These are phyloP conservation scores for Syncephalastrum contaminatum DNA, from an alignment of 371 early-diverging fungal genomes.

Conservation along the genomic window DNA sequence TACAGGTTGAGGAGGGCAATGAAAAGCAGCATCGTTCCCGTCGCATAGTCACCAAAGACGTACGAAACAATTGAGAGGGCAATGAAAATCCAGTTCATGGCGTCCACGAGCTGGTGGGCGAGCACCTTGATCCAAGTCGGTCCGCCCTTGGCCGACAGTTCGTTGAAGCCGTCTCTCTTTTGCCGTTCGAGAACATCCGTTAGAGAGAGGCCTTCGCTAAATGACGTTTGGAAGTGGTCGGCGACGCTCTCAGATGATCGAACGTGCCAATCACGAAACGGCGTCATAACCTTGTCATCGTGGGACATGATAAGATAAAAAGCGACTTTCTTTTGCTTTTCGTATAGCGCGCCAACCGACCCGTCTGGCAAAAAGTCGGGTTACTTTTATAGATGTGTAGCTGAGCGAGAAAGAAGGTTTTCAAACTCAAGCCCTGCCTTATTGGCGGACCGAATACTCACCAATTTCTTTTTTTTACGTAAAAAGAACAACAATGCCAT, in stretches of 20 bases:
- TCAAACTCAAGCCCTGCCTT: too few relatives aligned
- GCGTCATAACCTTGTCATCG: not conserved
- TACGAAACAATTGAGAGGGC: slow-evolving; percentile 63
- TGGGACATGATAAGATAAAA: too few relatives aligned
- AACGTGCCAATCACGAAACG: slow-evolving; percentile 17
- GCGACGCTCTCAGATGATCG: slow-evolving; percentile 13
- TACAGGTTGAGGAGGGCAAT: slow-evolving; percentile 77
- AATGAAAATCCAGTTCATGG: slow-evolving; percentile 77
- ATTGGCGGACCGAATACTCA: too few relatives aligned
- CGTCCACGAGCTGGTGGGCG: slow-evolving; percentile 75
- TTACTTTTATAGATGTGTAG: too few relatives aligned
- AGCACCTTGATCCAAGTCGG: slow-evolving; percentile 69
- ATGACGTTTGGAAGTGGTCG: slow-evolving; percentile 10
- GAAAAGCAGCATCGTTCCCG: slow-evolving; percentile 65
- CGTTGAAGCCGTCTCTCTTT: slow-evolving; percentile 21
- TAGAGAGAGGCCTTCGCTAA: slow-evolving; percentile 14
- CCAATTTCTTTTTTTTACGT: too few relatives aligned
- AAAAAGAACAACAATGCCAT: too few relatives aligned
- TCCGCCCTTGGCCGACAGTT: slow-evolving; percentile 45
- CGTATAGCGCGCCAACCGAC: too few relatives aligned
- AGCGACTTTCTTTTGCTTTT: too few relatives aligned
- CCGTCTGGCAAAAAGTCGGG: too few relatives aligned
- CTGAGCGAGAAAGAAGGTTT: too few relatives aligned
- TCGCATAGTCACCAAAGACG: slow-evolving; percentile 57
- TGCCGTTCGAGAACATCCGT: slow-evolving; percentile 17